phyloP scores from a whole-genome alignment of 2,329 filamentous ascomycete genomes.

The Clarireedia sp. region DNA sequence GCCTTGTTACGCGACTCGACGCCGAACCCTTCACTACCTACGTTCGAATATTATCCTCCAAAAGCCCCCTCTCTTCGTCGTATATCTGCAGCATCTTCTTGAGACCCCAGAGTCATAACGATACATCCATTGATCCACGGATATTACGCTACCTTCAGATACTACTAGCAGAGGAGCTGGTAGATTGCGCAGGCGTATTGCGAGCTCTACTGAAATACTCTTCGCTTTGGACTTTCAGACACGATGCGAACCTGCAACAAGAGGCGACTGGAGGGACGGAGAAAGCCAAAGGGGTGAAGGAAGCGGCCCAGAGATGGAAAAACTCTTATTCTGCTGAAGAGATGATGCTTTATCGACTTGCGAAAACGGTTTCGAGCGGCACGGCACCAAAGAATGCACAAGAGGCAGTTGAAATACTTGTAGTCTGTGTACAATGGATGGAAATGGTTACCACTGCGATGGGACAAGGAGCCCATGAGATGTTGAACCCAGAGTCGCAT shows the following conservation, averaged over 20 bases:
- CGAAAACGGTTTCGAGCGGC: slow-evolving; percentile 35
- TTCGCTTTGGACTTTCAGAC: slow-evolving; percentile 16
- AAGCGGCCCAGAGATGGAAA: slow-evolving; percentile 37
- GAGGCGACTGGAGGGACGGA: slow-evolving; percentile 19
- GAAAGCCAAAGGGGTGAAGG: slow-evolving; percentile 6
- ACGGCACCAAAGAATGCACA: slow-evolving; percentile 38
- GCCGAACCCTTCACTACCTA: slow-evolving; percentile 45
- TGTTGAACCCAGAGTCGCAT: slow-evolving; percentile 34
- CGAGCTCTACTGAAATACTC: slow-evolving; percentile 48
- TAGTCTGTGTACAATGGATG: slow-evolving; percentile 51
- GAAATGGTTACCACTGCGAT: slow-evolving; percentile 43
- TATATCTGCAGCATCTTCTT: slow-evolving; percentile 52
- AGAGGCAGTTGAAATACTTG: slow-evolving; percentile 44
- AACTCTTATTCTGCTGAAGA: slow-evolving; percentile 43
- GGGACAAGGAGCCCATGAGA: slow-evolving; percentile 40
- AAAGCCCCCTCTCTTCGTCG: slow-evolving; percentile 43
- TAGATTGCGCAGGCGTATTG: slow-evolving; percentile 49
- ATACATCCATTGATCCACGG: slow-evolving; percentile 47
- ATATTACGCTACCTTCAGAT: slow-evolving; percentile 51
- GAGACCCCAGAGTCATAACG: slow-evolving; percentile 39
- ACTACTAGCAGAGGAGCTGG: slow-evolving; percentile 42
- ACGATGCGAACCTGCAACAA: slow-evolving; percentile 7
- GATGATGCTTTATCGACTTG: slow-evolving; percentile 27
- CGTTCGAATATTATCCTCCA: slow-evolving; percentile 40
- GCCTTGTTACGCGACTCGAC: slow-evolving; percentile 45